Evolutionary conservation across 2,329 filamentous ascomycete species (phyloP).

Genomic region (Hypoxylon sp.): DNA sequence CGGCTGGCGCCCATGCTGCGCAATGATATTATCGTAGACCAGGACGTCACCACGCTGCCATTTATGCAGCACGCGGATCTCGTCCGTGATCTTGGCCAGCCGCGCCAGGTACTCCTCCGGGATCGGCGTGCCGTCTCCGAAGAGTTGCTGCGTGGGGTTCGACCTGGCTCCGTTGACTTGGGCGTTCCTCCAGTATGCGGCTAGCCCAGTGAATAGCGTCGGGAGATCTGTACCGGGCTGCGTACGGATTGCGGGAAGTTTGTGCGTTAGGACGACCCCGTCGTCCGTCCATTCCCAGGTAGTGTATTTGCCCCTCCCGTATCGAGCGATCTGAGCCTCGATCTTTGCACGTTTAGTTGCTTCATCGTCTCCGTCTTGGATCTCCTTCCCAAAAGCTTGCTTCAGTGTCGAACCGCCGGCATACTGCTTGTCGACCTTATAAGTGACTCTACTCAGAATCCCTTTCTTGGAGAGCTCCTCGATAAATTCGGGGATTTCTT

Average conservation of each 20-base stretch:
- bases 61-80: slow-evolving; percentile 64
- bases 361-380: slow-evolving; percentile 61
- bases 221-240: slow-evolving; percentile 62
- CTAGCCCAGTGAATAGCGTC: slow-evolving; percentile 62
- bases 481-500: slow-evolving; percentile 64
- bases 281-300: slow-evolving; percentile 65
- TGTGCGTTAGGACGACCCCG: slow-evolving; percentile 61
- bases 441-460: slow-evolving; percentile 56
- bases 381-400: slow-evolving; percentile 62
- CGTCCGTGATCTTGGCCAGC: slow-evolving; percentile 62
- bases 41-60: slow-evolving; percentile 64
- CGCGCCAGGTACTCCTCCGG: slow-evolving; percentile 61
- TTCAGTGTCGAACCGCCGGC: slow-evolving; percentile 62
- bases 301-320: slow-evolving; percentile 61
- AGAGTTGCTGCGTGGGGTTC: slow-evolving; percentile 59
- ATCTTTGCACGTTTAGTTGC: slow-evolving; percentile 59
- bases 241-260: slow-evolving; percentile 62
- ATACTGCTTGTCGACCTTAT: slow-evolving; percentile 61
- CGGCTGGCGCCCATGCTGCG: slow-evolving; percentile 64
- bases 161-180: slow-evolving; percentile 47
- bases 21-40: slow-evolving; percentile 64
- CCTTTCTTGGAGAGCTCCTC: slow-evolving; percentile 60
- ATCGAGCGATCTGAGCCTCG: slow-evolving; percentile 64
- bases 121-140: slow-evolving; percentile 63
- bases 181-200: slow-evolving; percentile 60